Conservation (phyloP, 495 filamentous ascomycete genomes). For the Hyaloscypha finlandica region DNA sequence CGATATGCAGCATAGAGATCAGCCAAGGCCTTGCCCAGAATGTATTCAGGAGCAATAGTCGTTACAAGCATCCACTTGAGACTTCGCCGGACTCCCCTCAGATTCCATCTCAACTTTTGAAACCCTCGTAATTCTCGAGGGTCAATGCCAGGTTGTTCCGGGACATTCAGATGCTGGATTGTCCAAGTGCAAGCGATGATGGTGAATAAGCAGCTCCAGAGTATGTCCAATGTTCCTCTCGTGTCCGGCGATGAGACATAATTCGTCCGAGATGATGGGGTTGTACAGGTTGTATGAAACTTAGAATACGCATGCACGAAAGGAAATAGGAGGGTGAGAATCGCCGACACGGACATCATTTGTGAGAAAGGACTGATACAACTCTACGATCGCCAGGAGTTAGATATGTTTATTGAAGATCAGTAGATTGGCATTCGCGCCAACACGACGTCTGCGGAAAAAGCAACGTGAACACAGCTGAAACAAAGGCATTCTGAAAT, state of each 20-base stretch:
- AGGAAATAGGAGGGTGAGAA: too few species aligned
- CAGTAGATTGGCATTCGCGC: too few species aligned
- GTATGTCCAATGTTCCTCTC: slow-evolving; percentile 16
- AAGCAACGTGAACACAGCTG: too few species aligned
- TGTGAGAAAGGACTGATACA: too few species aligned
- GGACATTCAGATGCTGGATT: slow-evolving; percentile 35
- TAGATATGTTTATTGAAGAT: too few species aligned
- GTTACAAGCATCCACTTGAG: slow-evolving; percentile 30
- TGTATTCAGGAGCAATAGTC: slow-evolving; percentile 30
- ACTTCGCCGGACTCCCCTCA: slow-evolving; percentile 10
- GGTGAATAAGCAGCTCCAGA: slow-evolving; percentile 29
- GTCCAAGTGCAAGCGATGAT: slow-evolving; percentile 36
- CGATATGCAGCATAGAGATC: slow-evolving; percentile 18
- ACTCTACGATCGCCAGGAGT: too few species aligned
- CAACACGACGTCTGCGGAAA: too few species aligned
- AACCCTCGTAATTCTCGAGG: not conserved
- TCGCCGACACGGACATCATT: too few species aligned
- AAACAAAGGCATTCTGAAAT: too few species aligned
- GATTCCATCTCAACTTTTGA: not conserved
- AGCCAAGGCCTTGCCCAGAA: slow-evolving; percentile 18
- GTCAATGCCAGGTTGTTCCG: not conserved
- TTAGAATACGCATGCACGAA: not conserved
- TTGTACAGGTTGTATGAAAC: slow-evolving; percentile 2
- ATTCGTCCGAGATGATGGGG: not conserved
- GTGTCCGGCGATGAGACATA: slow-evolving; percentile 13